Evolutionary conservation across 2,329 filamentous ascomycete genomes (phyloP).

Genomic region (Exophiala phaeomuriformis): DNA sequence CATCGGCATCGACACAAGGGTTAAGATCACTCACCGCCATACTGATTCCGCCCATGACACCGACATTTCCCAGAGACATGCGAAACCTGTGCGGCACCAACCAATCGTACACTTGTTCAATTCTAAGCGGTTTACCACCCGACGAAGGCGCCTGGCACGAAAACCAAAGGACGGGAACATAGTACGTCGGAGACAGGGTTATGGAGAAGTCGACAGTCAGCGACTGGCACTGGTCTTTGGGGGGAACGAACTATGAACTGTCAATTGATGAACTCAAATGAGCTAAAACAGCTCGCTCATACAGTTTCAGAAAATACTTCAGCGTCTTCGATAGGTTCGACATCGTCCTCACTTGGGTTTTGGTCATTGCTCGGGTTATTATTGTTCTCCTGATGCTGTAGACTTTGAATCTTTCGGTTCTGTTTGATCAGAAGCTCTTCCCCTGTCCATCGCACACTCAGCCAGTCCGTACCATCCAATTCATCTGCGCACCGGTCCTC

Average conservation of each 20-base stretch:
- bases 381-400: slow-evolving; percentile 11
- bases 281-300: not conserved
- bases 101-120: slow-evolving; percentile 63
- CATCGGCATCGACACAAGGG: not conserved
- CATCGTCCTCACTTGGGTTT: slow-evolving; percentile 1
- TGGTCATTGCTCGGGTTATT: not conserved
- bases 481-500: slow-evolving; percentile 28
- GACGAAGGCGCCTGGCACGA: slow-evolving; percentile 51
- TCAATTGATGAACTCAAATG: not conserved
- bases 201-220: slow-evolving; percentile 38
- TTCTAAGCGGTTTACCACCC: slow-evolving; percentile 48
- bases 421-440: slow-evolving; percentile 20
- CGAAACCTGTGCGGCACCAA: slow-evolving; percentile 63
- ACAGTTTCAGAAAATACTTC: not conserved
- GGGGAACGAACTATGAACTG: not conserved
- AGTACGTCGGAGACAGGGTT: slow-evolving; percentile 66
- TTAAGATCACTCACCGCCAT: slow-evolving; percentile 55
- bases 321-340: not conserved
- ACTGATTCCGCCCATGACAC: slow-evolving; percentile 66
- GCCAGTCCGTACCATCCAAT: slow-evolving; percentile 21
- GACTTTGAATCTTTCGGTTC: slow-evolving; percentile 3
- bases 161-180: slow-evolving; percentile 70
- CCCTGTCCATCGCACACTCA: slow-evolving; percentile 18
- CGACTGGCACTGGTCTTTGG: not conserved
- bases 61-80: slow-evolving; percentile 51